These are phyloP conservation scores for Eremochloa ophiuroides DNA, from an alignment of 176 grass and related monocot species.

Conservation along the genomic window DNA sequence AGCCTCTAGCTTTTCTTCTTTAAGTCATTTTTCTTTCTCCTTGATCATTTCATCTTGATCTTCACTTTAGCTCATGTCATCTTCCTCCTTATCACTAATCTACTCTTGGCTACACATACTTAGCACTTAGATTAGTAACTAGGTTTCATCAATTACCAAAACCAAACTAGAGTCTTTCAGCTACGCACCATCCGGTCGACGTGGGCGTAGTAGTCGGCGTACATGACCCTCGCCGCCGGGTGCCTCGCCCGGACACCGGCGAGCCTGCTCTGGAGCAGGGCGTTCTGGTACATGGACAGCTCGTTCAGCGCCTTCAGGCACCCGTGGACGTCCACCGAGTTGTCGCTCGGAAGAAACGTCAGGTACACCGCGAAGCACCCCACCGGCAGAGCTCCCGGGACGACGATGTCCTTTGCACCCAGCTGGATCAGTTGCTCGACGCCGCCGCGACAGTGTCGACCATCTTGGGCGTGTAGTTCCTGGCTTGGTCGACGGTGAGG, in stretches of 20 bases:
- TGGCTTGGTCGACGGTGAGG: neutral
- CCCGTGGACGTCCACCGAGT: constrained; percentile 3
- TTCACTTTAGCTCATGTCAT: no score
- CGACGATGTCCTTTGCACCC: constrained; percentile 44
- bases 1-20: no score
- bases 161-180: no score
- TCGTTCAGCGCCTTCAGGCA: constrained; percentile 40
- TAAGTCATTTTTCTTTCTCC: no score
- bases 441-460: constrained; percentile 27
- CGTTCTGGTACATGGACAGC: constrained; percentile 28
- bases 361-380: constrained; percentile 49
- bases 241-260: neutral
- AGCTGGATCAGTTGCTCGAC: constrained; percentile 46
- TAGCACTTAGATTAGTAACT: no score
- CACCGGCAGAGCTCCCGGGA: constrained; percentile 38
- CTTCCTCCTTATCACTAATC: no score
- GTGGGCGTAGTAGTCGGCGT: constrained; percentile 50
- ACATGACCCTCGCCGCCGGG: constrained; percentile 34
- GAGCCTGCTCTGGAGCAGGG: constrained; percentile 21
- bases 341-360: neutral
- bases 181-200: constrained; percentile 17
- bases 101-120: no score
- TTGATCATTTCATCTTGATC: no score
- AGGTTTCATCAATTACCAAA: no score
- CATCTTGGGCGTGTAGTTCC: constrained; percentile 29